Evolutionary conservation across 176 grass and related monocot genomes (phyloP), one percentile per base, ranked within the genome.

Genomic region (Aechmea fasciata): DNA sequence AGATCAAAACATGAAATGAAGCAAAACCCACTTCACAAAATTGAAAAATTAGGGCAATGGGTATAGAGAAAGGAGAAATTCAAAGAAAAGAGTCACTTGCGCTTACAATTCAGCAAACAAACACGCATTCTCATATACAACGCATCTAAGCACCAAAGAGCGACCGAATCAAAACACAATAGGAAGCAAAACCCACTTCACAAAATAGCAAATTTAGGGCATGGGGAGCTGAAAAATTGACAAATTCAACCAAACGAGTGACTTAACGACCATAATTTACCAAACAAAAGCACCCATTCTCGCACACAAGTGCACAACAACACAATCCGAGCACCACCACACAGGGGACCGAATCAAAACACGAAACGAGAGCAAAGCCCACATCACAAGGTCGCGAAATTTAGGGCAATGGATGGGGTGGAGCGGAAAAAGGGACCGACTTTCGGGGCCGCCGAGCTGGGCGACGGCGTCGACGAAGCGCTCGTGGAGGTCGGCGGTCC

Each of bases 401-500:
- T 26, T 26, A 26, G 25, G 52, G 23, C 41, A 11, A 47, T 8
- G 33, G 68, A 26, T 23, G 19, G 50, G 68, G 47, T n/a, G 19
- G 50, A 47, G 49, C 25, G 25, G 25, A 26, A 26, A 26, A 26
- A 26, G 25, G 12, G 29, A 77, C 94, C 74, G 65, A 99, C 94
- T 99, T 80, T 99, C 95, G 14, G 89, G 84, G 20, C 90, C 95
- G 57, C 95, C 95, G 55, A 99, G 95, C 90, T 99, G 95, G 48
- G 95, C 84, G 69, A 99, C 90, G 66, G 90, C 95, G 78, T 99
- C 90, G 75, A 94, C 90, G 80, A 99, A 99, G 69, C 95, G 90
- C 75, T 99, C 95, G 51, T 99, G 95, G 71, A 99, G 90, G 80
- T 99, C 95, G 49, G 80, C 82, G n/a, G 84, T 99, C 95, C 95